Evolutionary conservation across 2,329 filamentous ascomycete genomes (phyloP).

Genomic region (Colletotrichum sp.): DNA sequence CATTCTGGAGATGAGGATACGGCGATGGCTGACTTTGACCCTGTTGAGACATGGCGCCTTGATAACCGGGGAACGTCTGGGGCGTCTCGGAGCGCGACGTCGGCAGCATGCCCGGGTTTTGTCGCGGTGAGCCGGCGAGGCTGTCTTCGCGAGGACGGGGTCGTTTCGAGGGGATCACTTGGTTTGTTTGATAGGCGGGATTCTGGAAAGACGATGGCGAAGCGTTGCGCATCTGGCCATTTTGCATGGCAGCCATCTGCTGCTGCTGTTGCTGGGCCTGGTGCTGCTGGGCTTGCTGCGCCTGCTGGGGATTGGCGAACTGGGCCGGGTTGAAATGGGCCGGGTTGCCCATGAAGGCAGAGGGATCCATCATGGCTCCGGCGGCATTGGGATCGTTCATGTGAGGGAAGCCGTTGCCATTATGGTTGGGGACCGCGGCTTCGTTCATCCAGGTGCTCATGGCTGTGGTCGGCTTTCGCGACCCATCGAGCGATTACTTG

Average conservation of each 20-base stretch:
- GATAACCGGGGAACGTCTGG: constrained; percentile 79
- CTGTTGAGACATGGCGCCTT: constrained; percentile 66
- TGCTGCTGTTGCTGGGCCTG: constrained; percentile 31
- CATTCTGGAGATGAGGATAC: constrained; percentile 84
- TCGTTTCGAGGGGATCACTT: constrained; percentile 89
- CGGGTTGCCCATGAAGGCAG: constrained; percentile 65
- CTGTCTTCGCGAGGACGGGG: constrained; percentile 83
- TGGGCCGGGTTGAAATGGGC: constrained; percentile 64
- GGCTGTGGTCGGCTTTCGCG: constrained; percentile 53
- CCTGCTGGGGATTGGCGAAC: constrained; percentile 57
- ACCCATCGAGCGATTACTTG: constrained; percentile 51
- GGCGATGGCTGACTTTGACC: constrained; percentile 69
- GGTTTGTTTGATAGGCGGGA: constrained; percentile 81
- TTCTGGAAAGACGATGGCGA: constrained; percentile 77
- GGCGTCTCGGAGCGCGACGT: constrained; percentile 92
- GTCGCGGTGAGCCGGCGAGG: constrained; percentile 80
- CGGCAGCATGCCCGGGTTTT: constrained; percentile 74
- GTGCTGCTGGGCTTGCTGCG: constrained; percentile 24
- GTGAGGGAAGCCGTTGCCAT: constrained; percentile 72
- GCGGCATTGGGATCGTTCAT: constrained; percentile 65
- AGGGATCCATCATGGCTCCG: constrained; percentile 68
- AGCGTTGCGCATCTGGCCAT: constrained; percentile 82
- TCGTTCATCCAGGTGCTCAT: constrained; percentile 79
- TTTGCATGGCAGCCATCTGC: constrained; percentile 72
- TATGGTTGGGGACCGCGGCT: constrained; percentile 70